phyloP scores from a whole-genome alignment of 2,329 filamentous ascomycete species.

The Scleromitrula shiraiana region DNA sequence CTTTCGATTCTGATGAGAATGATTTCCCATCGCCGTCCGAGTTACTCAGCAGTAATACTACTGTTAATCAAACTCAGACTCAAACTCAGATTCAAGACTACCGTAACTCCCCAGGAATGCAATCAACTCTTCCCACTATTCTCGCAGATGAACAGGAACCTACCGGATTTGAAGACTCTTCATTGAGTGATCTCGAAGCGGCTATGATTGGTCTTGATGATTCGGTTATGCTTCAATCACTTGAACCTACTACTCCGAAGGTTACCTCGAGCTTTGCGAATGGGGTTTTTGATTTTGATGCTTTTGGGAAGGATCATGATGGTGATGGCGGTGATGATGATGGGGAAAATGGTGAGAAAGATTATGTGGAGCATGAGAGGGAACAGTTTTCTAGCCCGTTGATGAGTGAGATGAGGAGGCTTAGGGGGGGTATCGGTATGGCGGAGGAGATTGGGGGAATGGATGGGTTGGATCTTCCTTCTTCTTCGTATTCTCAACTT shows the following conservation, averaged over 20 bases:
- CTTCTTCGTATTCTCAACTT: too few relatives aligned
- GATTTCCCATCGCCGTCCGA: slow-evolving; percentile 33
- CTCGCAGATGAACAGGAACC: slow-evolving; percentile 1
- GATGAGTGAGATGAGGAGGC: background rate
- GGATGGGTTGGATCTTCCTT: too few relatives aligned
- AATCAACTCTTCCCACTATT: slow-evolving; percentile 3
- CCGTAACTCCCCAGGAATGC: too few relatives aligned
- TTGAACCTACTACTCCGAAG: slow-evolving; percentile 10
- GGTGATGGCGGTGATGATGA: too few relatives aligned
- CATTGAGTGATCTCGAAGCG: slow-evolving; percentile 19
- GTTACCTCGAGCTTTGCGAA: slow-evolving; percentile 20
- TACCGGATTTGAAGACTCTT: slow-evolving; percentile 3
- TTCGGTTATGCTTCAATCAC: slow-evolving; percentile 13
- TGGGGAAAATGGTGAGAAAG: too few relatives aligned
- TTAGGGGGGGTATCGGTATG: background rate
- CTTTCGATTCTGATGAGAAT: slow-evolving; percentile 17
- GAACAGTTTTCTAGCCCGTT: slow-evolving; percentile 7
- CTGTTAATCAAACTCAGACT: background rate
- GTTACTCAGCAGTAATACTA: slow-evolving; percentile 18
- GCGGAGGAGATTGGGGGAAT: too few relatives aligned
- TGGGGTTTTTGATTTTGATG: slow-evolving; percentile 22
- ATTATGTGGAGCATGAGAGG: too few relatives aligned
- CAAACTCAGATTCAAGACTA: background rate
- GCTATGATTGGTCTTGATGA: slow-evolving; percentile 23
- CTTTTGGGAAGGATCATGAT: slow-evolving; percentile 15